phyloP scores from a whole-genome alignment of 2,329 filamentous ascomycete species.

The Xylariaceae sp. region DNA sequence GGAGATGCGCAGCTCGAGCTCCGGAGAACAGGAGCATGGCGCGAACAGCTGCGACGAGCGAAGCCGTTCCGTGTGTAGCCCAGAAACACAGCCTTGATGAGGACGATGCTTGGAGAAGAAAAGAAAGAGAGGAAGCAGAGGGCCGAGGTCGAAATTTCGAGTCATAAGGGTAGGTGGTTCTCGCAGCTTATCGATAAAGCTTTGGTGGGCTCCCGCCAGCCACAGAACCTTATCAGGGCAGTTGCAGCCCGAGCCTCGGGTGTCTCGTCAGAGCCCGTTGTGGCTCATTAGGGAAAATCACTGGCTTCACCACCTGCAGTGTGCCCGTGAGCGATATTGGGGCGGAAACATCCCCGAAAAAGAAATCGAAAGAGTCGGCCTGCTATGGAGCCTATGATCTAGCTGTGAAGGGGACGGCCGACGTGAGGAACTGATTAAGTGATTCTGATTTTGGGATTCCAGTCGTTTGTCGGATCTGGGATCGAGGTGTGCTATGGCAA shows the following conservation, averaged over 20 bases:
- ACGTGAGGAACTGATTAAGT: no score
- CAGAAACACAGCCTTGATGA: slow-evolving; percentile 94
- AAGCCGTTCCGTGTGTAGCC: slow-evolving; percentile 72
- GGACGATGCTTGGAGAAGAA: slow-evolving; percentile 68
- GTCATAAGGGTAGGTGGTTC: slow-evolving; percentile 18
- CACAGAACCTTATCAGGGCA: not conserved
- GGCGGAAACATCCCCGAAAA: no score
- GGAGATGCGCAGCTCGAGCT: slow-evolving; percentile 13
- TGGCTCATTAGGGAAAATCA: not conserved
- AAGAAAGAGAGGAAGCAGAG: slow-evolving; percentile 27
- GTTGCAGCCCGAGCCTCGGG: slow-evolving; percentile 6
- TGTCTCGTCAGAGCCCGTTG: not conserved
- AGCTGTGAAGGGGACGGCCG: no score
- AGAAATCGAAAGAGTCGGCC: no score
- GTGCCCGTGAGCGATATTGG: no score
- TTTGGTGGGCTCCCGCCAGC: not conserved
- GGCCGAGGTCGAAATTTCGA: slow-evolving; percentile 19
- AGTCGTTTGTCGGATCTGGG: not conserved
- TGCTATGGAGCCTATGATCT: no score
- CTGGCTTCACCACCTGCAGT: no score
- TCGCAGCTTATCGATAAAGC: slow-evolving; percentile 26
- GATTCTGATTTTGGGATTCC: not conserved
- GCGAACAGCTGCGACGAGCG: slow-evolving; percentile 36
- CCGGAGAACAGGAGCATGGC: slow-evolving; percentile 16
- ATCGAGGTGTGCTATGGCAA: no score